Conservation (phyloP, 305 asterid species). For the Stenogyne calaminthoides region DNA sequence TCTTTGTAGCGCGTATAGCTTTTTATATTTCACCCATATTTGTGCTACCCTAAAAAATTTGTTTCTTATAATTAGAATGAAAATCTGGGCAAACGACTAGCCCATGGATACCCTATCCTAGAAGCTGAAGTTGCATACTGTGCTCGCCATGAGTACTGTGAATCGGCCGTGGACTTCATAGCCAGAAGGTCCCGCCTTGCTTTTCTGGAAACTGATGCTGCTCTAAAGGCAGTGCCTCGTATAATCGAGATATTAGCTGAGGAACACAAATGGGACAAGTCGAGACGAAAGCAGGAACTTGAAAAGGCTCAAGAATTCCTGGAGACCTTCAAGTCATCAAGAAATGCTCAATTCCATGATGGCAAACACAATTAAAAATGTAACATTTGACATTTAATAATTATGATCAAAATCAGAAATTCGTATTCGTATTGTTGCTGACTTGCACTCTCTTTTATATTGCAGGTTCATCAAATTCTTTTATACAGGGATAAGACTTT, state of each 20-base stretch:
- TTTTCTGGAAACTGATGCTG: slow-evolving; percentile 97
- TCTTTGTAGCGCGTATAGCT: background rate
- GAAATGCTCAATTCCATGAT: slow-evolving; percentile 87
- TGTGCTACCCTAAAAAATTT: background rate
- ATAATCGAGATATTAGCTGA: slow-evolving; percentile 72
- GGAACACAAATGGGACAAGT: slow-evolving; percentile 89
- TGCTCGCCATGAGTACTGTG: slow-evolving; percentile 95
- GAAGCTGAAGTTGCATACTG: slow-evolving; percentile 99
- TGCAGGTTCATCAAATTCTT: slow-evolving; percentile 38
- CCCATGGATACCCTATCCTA: slow-evolving; percentile 93
- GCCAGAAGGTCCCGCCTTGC: slow-evolving; percentile 97
- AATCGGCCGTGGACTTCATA: slow-evolving; percentile 90
- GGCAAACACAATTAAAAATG: slow-evolving; percentile 75
- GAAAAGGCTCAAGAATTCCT: slow-evolving; percentile 65
- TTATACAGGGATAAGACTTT: slow-evolving; percentile 13
- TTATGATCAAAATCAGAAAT: background rate
- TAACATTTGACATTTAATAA: slow-evolving; percentile 25
- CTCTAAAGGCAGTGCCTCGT: slow-evolving; percentile 78
- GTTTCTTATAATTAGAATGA: slow-evolving; percentile 54
- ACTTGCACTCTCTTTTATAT: slow-evolving; percentile 2
- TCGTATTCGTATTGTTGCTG: background rate
- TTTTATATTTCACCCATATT: background rate
- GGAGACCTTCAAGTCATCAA: slow-evolving; percentile 91
- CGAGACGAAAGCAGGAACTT: slow-evolving; percentile 68
- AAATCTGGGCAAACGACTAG: slow-evolving; percentile 90